A percentile compares a stretch with the other conserved stretches of the same genome.
phyloP scores from a whole-genome alignment of 306 rosid species.

The Rosa lucieae region DNA sequence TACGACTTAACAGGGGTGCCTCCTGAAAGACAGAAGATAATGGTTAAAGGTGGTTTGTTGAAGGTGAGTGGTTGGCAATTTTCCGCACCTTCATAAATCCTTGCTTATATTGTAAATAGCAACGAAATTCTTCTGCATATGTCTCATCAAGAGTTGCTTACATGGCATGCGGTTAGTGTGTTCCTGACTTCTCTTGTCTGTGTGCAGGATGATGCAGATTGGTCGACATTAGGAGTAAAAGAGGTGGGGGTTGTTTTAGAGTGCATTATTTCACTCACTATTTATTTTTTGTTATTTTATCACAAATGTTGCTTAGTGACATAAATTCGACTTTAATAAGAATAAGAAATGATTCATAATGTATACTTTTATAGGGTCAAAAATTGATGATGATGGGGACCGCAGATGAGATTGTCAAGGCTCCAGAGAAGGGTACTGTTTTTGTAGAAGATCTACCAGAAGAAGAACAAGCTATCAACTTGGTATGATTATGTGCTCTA shows the following conservation, averaged over 20 bases:
- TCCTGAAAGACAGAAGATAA: slow-evolving; percentile 96
- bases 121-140: neutral
- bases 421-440: slow-evolving; percentile 91
- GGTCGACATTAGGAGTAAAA: slow-evolving; percentile 86
- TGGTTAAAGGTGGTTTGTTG: slow-evolving; percentile 97
- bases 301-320: neutral
- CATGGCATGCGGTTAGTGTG: neutral
- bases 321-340: neutral
- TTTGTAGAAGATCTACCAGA: slow-evolving; percentile 98
- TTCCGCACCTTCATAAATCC: neutral
- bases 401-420: slow-evolving; percentile 85
- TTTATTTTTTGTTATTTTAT: slow-evolving; percentile 1
- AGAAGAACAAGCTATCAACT: slow-evolving; percentile 79
- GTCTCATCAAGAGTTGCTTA: neutral
- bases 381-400: slow-evolving; percentile 99
- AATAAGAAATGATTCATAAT: neutral
- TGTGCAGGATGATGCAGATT: slow-evolving; percentile 93
- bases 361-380: slow-evolving; percentile 69
- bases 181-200: slow-evolving; percentile 6
- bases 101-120: slow-evolving; percentile 10
- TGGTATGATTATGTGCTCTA: slow-evolving; percentile 41
- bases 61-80: slow-evolving; percentile 52
- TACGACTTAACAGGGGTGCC: slow-evolving; percentile 93
- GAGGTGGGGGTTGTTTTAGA: slow-evolving; percentile 45
- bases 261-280: slow-evolving; percentile 11